Percentiles rank a stretch among this genome's conserved stretches.
These are phyloP conservation scores for Camellia japonica DNA, from an alignment of 148 eudicot genomes.

Conservation along the genomic window DNA sequence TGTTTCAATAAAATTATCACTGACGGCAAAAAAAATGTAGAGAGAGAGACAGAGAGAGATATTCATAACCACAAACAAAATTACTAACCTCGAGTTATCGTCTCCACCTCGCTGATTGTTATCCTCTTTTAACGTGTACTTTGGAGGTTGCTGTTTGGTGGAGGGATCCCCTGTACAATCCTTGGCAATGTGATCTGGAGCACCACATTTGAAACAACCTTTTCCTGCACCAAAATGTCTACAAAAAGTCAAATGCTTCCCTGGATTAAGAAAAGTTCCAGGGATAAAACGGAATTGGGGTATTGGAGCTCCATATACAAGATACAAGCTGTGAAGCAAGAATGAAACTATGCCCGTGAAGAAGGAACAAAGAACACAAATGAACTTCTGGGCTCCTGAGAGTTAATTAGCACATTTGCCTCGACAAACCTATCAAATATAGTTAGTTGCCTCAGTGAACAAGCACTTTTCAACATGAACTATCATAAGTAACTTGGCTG, in stretches of 20 bases:
- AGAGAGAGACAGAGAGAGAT: neutral
- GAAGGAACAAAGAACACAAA: neutral
- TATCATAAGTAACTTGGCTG: neutral
- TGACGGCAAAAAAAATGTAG: neutral
- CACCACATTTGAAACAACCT: constrained; percentile 94
- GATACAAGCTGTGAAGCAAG: neutral
- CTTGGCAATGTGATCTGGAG: constrained; percentile 80
- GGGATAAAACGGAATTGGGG: neutral
- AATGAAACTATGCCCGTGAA: neutral
- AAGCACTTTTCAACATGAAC: neutral
- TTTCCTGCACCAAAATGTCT: constrained; percentile 38
- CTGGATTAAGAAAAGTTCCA: neutral
- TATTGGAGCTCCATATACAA: neutral
- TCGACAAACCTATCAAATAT: neutral
- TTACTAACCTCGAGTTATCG: constrained; percentile 51
- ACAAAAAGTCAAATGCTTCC: neutral
- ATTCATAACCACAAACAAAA: neutral
- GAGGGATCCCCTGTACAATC: constrained; percentile 64
- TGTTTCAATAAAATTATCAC: too few relatives aligned
- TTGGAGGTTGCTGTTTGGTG: constrained; percentile 35
- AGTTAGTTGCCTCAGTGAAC: neutral
- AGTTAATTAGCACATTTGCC: neutral
- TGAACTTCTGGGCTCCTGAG: neutral
- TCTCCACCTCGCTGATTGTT: constrained; percentile 65
- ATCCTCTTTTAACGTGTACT: constrained; percentile 63